Evolutionary conservation across 2,329 filamentous ascomycete species (phyloP).

Genomic region (Aspergillus persii): DNA sequence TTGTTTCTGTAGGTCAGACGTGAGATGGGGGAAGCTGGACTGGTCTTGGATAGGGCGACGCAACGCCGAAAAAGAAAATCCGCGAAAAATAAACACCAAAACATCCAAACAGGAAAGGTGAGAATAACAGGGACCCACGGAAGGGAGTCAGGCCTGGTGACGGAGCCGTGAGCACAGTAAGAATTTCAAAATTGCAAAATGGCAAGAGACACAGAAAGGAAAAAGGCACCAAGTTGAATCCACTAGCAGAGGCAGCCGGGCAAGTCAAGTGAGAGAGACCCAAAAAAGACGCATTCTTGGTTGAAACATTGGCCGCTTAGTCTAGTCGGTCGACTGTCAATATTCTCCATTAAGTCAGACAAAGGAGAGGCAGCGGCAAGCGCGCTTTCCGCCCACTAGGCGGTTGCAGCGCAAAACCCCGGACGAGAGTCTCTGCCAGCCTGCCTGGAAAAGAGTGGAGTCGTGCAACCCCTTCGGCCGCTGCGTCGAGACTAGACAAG

Average conservation of each 20-base stretch:
- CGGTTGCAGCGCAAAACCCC: slow-evolving; percentile 37
- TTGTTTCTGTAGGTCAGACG: slow-evolving; percentile 1
- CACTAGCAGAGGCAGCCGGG: background rate
- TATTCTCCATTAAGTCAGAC: background rate
- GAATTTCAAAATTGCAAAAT: background rate
- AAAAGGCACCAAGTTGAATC: background rate
- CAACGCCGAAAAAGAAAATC: background rate
- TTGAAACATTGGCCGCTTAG: background rate
- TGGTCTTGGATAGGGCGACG: slow-evolving; percentile 1
- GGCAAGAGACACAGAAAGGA: slow-evolving; percentile 7
- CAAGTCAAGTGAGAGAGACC: background rate
- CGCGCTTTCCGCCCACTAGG: slow-evolving; percentile 38
- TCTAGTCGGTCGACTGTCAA: too few relatives aligned
- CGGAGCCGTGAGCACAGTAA: background rate
- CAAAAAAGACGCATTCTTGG: slow-evolving; percentile 4
- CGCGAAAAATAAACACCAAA: slow-evolving; percentile 3
- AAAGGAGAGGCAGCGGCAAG: slow-evolving; percentile 31
- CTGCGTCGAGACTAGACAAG: background rate
- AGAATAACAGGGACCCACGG: background rate
- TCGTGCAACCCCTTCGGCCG: slow-evolving; percentile 10
- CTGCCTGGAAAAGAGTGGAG: slow-evolving; percentile 9
- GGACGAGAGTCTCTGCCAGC: slow-evolving; percentile 21
- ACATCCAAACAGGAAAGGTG: background rate
- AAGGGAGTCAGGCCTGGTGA: background rate
- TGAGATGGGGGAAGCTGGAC: background rate